Evolutionary conservation across 768 basidiomycete species (phyloP).

Genomic region (Tulasnella sp.): DNA sequence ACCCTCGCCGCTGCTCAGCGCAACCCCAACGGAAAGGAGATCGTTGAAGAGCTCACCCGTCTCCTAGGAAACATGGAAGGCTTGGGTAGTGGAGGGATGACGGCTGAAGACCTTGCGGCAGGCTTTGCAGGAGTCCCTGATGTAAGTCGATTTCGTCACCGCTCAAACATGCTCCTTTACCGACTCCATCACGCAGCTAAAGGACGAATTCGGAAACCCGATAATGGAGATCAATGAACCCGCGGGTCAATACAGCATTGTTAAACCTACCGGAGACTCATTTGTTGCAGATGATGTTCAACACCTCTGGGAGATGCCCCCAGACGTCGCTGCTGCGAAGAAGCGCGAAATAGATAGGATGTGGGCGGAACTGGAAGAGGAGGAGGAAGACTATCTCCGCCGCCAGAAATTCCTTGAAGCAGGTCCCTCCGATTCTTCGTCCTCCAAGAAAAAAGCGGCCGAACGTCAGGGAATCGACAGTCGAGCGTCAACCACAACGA

Average conservation of each 20-base stretch:
- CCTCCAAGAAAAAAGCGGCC: background rate
- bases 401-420: slow-evolving; percentile 12
- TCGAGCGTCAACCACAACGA: background rate
- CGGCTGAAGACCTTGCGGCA: background rate
- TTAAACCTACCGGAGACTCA: background rate
- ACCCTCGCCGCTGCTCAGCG: slow-evolving; percentile 13
- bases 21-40: slow-evolving; percentile 14
- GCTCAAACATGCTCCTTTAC: background rate
- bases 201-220: background rate
- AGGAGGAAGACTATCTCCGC: background rate
- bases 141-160: background rate
- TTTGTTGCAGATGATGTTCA: background rate
- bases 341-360: slow-evolving; percentile 4
- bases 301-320: slow-evolving; percentile 19
- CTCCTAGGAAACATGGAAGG: slow-evolving; percentile 20
- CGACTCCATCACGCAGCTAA: background rate
- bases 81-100: background rate
- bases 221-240: slow-evolving; percentile 9
- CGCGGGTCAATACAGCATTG: background rate
- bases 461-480: background rate
- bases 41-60: slow-evolving; percentile 14
- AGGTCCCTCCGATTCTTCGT: background rate
- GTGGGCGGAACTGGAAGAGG: slow-evolving; percentile 9
- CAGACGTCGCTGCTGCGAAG: background rate
- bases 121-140: background rate